Conservation (phyloP, 345 rosid species). For the Mallotus nudiflorus region DNA sequence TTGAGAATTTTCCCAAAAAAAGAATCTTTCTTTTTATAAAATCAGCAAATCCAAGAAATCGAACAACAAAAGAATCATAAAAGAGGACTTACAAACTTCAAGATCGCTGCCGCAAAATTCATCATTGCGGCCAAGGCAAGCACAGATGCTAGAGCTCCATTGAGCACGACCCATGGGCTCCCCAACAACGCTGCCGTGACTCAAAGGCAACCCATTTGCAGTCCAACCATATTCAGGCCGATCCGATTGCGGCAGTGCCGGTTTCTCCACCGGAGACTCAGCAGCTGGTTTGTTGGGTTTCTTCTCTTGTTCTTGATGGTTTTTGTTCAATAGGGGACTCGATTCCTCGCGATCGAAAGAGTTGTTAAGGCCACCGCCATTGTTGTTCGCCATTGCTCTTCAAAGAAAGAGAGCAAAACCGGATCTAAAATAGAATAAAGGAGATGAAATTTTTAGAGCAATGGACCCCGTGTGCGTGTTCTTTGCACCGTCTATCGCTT, state of each 20-base stretch:
- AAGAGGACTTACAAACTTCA: slow-evolving; percentile 78
- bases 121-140: slow-evolving; percentile 87
- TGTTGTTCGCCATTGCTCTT: slow-evolving; percentile 54
- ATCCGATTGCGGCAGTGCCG: slow-evolving; percentile 23
- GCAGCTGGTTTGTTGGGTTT: slow-evolving; percentile 28
- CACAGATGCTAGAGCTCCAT: slow-evolving; percentile 68
- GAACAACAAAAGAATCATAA: neutral
- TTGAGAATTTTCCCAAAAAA: neutral
- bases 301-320: slow-evolving; percentile 29
- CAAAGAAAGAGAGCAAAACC: no score
- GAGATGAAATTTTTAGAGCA: neutral
- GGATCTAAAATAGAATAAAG: no score
- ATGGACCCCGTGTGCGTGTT: no score
- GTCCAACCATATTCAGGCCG: slow-evolving; percentile 54
- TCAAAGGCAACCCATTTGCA: slow-evolving; percentile 75
- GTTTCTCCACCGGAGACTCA: slow-evolving; percentile 15
- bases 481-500: no score
- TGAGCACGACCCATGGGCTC: slow-evolving; percentile 74
- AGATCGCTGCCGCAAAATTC: slow-evolving; percentile 98
- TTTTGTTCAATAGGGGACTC: slow-evolving; percentile 65
- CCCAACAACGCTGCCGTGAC: slow-evolving; percentile 78
- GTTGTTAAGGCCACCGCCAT: slow-evolving; percentile 17
- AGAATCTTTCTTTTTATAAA: neutral
- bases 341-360: slow-evolving; percentile 49
- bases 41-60: neutral